Evolutionary conservation across 2,329 filamentous ascomycete genomes (phyloP).

Genomic region (Colletotrichum sp.): DNA sequence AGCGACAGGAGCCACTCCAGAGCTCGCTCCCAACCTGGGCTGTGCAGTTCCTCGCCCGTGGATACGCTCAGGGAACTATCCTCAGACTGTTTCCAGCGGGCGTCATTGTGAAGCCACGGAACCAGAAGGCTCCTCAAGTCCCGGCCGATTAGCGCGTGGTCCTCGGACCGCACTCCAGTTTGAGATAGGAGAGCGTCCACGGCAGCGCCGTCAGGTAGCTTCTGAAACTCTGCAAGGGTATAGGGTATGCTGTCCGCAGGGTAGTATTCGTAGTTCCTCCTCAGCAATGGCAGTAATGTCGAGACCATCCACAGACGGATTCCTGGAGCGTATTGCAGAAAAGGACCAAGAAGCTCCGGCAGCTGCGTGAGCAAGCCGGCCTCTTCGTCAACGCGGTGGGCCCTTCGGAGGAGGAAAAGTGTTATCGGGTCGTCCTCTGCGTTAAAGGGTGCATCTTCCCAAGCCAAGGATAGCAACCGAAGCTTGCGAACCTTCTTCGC

Average conservation of each 20-base stretch:
- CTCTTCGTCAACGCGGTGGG: constrained; percentile 72
- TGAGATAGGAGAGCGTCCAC: constrained; percentile 66
- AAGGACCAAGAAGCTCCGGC: constrained; percentile 71
- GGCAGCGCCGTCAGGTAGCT: constrained; percentile 62
- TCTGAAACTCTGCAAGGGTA: constrained; percentile 68
- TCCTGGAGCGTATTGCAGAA: constrained; percentile 64
- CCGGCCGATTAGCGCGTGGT: constrained; percentile 54
- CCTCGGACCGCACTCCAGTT: constrained; percentile 48
- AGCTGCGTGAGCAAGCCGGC: constrained; percentile 75
- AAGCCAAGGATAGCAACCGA: constrained; percentile 62
- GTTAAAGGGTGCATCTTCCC: constrained; percentile 51
- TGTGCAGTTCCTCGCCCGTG: constrained; percentile 34
- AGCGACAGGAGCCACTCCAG: constrained; percentile 70
- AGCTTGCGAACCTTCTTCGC: constrained; percentile 69
- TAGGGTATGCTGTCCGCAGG: constrained; percentile 51
- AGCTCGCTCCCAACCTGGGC: constrained; percentile 71
- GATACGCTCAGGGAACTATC: constrained; percentile 18
- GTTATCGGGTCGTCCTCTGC: constrained; percentile 60
- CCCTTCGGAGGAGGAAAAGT: constrained; percentile 70
- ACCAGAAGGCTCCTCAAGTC: constrained; percentile 73
- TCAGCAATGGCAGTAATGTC: constrained; percentile 70
- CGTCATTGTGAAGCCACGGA: constrained; percentile 75
- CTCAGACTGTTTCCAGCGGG: constrained; percentile 52
- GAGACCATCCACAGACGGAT: constrained; percentile 74
- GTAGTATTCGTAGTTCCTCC: constrained; percentile 75